Evolutionary conservation across 345 rosid species (phyloP).

Genomic region (Salix koriyanagi): DNA sequence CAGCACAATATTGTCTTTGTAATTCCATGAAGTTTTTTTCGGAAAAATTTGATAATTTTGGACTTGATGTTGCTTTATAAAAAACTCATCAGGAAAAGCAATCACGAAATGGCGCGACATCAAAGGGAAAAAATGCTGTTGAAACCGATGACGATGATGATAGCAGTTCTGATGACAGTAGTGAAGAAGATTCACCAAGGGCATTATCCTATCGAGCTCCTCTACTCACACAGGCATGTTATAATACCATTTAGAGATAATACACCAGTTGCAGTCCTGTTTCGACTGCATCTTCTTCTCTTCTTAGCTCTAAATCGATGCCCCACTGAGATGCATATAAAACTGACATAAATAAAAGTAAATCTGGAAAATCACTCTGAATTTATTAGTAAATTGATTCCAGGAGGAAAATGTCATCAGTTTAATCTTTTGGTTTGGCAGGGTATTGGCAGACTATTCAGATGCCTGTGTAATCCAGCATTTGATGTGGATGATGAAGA

Average conservation of each 20-base stretch:
- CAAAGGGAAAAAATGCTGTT: conserved; percentile 38
- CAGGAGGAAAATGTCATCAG: neutral
- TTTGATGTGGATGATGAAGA: conserved; percentile 94
- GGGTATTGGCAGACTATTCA: conserved; percentile 94
- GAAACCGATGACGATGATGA: conserved; percentile 60
- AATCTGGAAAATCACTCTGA: neutral
- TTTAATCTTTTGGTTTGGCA: conserved; percentile 21
- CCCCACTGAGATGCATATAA: neutral
- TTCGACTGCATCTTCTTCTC: neutral
- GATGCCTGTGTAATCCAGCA: conserved; percentile 95
- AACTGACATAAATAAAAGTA: neutral
- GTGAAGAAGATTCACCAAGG: conserved; percentile 63
- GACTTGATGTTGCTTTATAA: neutral
- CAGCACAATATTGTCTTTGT: neutral
- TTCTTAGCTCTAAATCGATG: neutral
- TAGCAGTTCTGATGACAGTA: conserved; percentile 63
- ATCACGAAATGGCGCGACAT: conserved; percentile 44
- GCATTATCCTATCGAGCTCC: conserved; percentile 76
- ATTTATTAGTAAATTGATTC: neutral
- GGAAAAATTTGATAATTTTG: neutral
- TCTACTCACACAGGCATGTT: conserved; percentile 70
- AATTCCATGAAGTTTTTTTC: neutral
- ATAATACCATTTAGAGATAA: neutral
- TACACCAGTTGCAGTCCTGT: neutral
- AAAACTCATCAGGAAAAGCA: conserved; percentile 47